Base-by-base conservation (phyloP, 345 rosid genomes). In the Cardamine occulta region DNA sequence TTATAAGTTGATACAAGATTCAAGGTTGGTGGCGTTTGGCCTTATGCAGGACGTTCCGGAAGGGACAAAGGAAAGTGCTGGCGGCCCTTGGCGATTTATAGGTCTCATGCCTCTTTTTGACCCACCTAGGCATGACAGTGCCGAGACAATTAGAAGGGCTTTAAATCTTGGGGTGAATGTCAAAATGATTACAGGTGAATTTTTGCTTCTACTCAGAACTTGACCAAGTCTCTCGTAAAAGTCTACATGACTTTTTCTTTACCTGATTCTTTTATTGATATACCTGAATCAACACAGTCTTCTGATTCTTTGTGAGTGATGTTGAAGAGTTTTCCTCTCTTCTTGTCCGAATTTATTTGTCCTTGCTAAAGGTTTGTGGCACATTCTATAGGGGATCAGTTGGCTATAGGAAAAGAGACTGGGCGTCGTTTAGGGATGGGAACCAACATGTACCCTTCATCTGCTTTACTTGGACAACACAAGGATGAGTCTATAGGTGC, bases 401-500 rank as follows among this genome's bases (percentile, higher is more conserved):
- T 95, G 80, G 99, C 98, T 53, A 95, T 95, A 28, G 99, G 91
- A 63, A 95, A 92, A 83, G 99, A 95, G 84, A 95, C 97, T 2
- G 99, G 98, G 35, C 97, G 98, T 4, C 92, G 99, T 71, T 74
- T 95, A 81, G 99, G 99, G 56, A 92, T 95, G 99, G 99, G 99
- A 72, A 95, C 99, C 49, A 95, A 95, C 87, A 95, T 95, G 99
- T 95, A 92, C 73, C 98, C 99, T 56, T 86, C 99, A 21, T 92
- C 99, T 73, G 91, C 98, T 70, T 82, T 95, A 80, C 85, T 95
- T 42, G 98, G 99, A 68, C 98, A 95, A 73, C 80, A 89, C 82
- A 94, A 94, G 80, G 98, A 90, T 74, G 98, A 92, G 82, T 92
- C 99, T 15, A 89, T 95, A 39, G 97, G 68, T 67, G 88, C 96